Conservation (phyloP, 345 rosid species). For the Turritis glabra region DNA sequence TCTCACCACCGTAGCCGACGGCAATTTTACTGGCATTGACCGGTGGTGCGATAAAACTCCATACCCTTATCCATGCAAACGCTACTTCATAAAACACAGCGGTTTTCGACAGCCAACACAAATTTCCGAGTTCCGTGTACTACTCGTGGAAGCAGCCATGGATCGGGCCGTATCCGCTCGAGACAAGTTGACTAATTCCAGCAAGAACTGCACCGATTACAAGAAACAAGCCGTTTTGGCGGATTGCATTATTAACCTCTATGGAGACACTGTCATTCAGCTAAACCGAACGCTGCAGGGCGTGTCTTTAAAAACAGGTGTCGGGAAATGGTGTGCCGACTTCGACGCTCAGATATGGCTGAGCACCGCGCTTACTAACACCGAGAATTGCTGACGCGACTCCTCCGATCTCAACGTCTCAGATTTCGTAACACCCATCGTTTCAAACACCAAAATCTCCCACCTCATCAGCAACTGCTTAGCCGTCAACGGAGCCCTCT, state of each 20-base stretch:
- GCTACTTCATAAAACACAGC: slow-evolving; percentile 36
- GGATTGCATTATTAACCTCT: slow-evolving; percentile 63
- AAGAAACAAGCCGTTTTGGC: slow-evolving; percentile 50
- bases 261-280: slow-evolving; percentile 55
- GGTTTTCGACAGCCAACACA: slow-evolving; percentile 39
- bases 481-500: slow-evolving; percentile 55
- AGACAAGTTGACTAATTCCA: slow-evolving; percentile 32
- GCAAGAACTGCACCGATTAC: slow-evolving; percentile 33
- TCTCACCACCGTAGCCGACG: slow-evolving; percentile 24
- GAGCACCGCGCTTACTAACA: slow-evolving; percentile 81
- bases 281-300: slow-evolving; percentile 61
- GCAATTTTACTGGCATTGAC: slow-evolving; percentile 29
- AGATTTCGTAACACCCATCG: slow-evolving; percentile 47
- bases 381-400: slow-evolving; percentile 64
- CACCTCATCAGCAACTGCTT: slow-evolving; percentile 60
- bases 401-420: slow-evolving; percentile 63
- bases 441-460: slow-evolving; percentile 48
- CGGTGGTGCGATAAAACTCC: slow-evolving; percentile 85
- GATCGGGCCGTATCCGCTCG: slow-evolving; percentile 48
- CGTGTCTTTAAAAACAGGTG: neutral
- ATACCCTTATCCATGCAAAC: slow-evolving; percentile 66
- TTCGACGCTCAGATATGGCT: slow-evolving; percentile 95
- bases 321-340: slow-evolving; percentile 40
- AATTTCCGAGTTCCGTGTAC: slow-evolving; percentile 51
- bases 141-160: slow-evolving; percentile 50